Base-by-base conservation (phyloP, 192 early-diverging fungal genomes). In the Phlyctochytrium arcticum region DNA sequence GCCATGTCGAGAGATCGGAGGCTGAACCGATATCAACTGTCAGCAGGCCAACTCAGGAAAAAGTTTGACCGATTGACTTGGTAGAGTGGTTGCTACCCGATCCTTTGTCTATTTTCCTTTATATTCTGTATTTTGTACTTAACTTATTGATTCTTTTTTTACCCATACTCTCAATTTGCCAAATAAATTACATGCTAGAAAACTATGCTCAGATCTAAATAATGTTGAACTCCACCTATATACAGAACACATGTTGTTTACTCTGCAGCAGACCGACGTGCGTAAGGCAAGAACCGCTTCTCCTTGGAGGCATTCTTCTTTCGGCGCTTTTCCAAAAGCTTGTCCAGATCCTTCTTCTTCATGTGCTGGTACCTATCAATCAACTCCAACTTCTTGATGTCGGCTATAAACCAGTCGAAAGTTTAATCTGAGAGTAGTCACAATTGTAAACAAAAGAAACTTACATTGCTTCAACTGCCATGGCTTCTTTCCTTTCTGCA, bases 301-400 rank as follows among this genome's bases (percentile, higher is more conserved):
- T 97, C 92, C 70, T 92, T 95, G 15, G 85, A 75, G 5, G 94
- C 88, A 67, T 99, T 97, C 67, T 86, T 84, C 82, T 99, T 96
- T 66, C 96, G 82, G 64, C 90, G 81, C 81, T 96, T 95, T 65
- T 99, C 95, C 61, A 98, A 73, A 32, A 90, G 80, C 46, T 87
- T 88, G 34, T 97, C 92, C 48, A 99, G 61, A 60, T 80, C 80
- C 44, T 90, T 86, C 24, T 82, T 80, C 34, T 83, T 85, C 70
- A 80, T 77, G 23, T 59, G 58, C 42, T 89, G 81, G 82, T 89
- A 96, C 73, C 90, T 92, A 48, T 95, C 90, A 39, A 91, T 80
- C 58, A 93, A 70, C 70, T 92, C 91, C 47, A 94, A 60, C 58
- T 92, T 90, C 80, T 92, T 89, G 67, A 86, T 75, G 26, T 90